Percentiles rank a stretch among this genome's conserved stretches.
phyloP scores from a whole-genome alignment of 208 protist species.

The Leptomonas pyrrhocoris region DNA sequence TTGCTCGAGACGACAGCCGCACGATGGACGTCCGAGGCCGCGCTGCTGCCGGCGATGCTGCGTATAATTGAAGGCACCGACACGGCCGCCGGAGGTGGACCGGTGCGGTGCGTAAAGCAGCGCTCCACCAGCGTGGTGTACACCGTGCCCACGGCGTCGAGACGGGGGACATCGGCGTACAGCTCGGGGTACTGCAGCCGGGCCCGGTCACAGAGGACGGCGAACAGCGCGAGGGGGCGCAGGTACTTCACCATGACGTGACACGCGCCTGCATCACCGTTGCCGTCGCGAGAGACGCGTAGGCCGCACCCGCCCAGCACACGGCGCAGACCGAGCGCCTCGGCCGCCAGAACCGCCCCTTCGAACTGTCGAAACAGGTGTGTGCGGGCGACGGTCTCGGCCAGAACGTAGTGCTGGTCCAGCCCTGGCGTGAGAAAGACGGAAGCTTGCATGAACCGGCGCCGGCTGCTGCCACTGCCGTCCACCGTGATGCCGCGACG shows the following conservation, averaged over 20 bases:
- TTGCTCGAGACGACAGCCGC: constrained; percentile 11
- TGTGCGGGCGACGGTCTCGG: constrained; percentile 45
- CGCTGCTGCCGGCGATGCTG: constrained; percentile 19
- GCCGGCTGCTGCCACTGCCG: constrained; percentile 2
- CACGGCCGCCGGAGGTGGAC: background rate
- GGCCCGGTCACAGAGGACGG: constrained; percentile 22
- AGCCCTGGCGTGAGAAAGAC: constrained; percentile 53
- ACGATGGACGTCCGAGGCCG: constrained; percentile 1
- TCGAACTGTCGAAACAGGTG: constrained; percentile 64
- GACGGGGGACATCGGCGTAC: constrained; percentile 39
- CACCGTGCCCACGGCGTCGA: constrained; percentile 22
- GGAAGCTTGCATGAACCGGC: constrained; percentile 36
- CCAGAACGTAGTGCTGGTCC: constrained; percentile 47
- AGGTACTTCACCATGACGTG: constrained; percentile 13
- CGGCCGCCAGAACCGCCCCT: constrained; percentile 42
- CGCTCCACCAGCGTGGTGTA: constrained; percentile 21
- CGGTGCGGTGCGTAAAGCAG: constrained; percentile 18
- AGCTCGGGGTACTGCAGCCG: constrained; percentile 49
- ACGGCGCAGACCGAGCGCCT: constrained; percentile 44
- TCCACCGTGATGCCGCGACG: constrained; percentile 22
- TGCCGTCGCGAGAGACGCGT: background rate
- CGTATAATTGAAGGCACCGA: constrained; percentile 8
- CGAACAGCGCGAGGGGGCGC: constrained; percentile 18
- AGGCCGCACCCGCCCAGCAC: constrained; percentile 43
- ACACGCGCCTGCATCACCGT: background rate